Evolutionary conservation across 495 filamentous ascomycete genomes (phyloP).

Genomic region (Penicillium subrubescens): DNA sequence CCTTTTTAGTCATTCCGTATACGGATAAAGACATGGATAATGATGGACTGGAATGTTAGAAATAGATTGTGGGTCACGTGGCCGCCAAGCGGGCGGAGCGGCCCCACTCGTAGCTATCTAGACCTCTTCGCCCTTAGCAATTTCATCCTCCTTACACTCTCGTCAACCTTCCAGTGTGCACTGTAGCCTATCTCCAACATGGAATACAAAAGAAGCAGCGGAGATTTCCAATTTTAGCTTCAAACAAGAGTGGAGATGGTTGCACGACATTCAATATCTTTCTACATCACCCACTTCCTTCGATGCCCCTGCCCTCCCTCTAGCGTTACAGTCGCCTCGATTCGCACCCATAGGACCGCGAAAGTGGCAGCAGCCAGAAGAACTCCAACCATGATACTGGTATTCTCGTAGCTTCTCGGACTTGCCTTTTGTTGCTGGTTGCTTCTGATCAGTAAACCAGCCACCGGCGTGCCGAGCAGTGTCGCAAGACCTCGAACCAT

Average conservation of each 20-base stretch:
- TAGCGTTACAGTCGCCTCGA: slow-evolving; percentile 30
- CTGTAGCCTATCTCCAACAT: no score
- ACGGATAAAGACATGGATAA: not conserved
- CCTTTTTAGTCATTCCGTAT: no score
- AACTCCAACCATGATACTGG: slow-evolving; percentile 32
- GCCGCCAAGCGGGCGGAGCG: no score
- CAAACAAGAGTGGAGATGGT: not conserved
- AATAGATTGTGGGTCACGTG: no score
- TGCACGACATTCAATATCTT: not conserved
- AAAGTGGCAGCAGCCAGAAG: slow-evolving; percentile 32
- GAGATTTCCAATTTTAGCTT: not conserved
- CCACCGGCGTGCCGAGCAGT: slow-evolving; percentile 45
- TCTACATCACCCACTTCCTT: slow-evolving; percentile 27
- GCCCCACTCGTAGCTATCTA: no score
- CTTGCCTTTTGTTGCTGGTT: slow-evolving; percentile 8
- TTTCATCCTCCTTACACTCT: no score
- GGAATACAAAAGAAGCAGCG: not conserved
- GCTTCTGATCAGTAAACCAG: slow-evolving; percentile 39
- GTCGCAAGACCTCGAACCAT: slow-evolving; percentile 46
- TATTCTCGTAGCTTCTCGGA: slow-evolving; percentile 32
- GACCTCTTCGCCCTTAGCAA: no score
- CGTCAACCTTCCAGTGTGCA: no score
- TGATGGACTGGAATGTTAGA: not conserved
- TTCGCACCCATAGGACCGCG: slow-evolving; percentile 34
- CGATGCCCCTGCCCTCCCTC: slow-evolving; percentile 12